Evolutionary conservation across 2,329 filamentous ascomycete genomes (phyloP).

Genomic region (Rhexocercosporidium sp.): DNA sequence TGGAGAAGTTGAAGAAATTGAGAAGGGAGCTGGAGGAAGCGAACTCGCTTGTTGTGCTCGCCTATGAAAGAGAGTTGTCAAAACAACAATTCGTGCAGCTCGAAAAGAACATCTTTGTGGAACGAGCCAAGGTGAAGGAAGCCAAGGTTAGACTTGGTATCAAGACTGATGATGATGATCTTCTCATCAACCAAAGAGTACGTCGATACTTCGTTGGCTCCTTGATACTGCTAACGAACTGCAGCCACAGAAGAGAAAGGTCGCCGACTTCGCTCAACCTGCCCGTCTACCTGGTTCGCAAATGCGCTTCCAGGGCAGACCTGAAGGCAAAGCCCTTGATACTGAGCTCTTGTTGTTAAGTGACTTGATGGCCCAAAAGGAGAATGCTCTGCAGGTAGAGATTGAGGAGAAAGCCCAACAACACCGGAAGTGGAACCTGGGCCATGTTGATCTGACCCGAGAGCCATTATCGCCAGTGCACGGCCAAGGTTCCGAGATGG

Average conservation of each 20-base stretch:
- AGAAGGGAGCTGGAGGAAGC: slow-evolving; percentile 90
- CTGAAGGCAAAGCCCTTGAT: slow-evolving; percentile 74
- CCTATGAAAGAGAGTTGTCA: slow-evolving; percentile 78
- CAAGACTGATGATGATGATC: slow-evolving; percentile 90
- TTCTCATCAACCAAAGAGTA: slow-evolving; percentile 93
- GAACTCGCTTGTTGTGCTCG: slow-evolving; percentile 76
- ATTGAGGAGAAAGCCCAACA: slow-evolving; percentile 88
- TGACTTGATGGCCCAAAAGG: slow-evolving; percentile 80
- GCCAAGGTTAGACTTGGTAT: slow-evolving; percentile 88
- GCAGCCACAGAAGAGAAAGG: slow-evolving; percentile 75
- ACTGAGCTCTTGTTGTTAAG: slow-evolving; percentile 78
- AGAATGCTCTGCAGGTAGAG: slow-evolving; percentile 79
- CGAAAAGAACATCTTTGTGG: slow-evolving; percentile 81
- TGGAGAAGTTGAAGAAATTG: slow-evolving; percentile 91
- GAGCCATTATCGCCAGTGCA: slow-evolving; percentile 81
- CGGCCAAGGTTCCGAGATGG: slow-evolving; percentile 64
- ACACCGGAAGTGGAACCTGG: slow-evolving; percentile 89
- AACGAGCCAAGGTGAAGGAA: slow-evolving; percentile 81
- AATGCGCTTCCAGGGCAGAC: slow-evolving; percentile 71
- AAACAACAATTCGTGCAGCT: slow-evolving; percentile 78
- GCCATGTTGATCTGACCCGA: slow-evolving; percentile 86
- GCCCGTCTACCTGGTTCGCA: slow-evolving; percentile 68
- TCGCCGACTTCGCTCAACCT: slow-evolving; percentile 57
- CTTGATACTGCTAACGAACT: slow-evolving; percentile 20
- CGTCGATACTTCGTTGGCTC: slow-evolving; percentile 47